Conservation (phyloP, 1,139 yeast species). For the Saccharomyces hybrid region DNA sequence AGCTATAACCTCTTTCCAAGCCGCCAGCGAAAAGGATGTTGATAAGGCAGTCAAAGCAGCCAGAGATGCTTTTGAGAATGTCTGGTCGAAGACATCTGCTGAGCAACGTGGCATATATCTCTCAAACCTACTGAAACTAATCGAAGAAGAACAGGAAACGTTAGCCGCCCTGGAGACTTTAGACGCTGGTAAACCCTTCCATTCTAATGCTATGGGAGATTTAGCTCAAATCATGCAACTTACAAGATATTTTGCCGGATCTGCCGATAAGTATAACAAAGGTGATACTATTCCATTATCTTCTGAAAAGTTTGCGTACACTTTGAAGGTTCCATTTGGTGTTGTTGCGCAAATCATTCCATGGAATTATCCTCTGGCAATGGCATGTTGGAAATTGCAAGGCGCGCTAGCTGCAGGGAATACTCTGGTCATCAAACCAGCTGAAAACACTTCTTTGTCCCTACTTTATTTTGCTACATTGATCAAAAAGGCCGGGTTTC, state of each 20-base stretch:
- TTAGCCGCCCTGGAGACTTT: constrained; percentile 54
- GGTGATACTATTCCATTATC: constrained; percentile 65
- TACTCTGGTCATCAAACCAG: constrained; percentile 57
- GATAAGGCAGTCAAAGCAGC: constrained; percentile 74
- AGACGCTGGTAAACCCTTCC: constrained; percentile 59
- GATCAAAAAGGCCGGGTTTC: constrained; percentile 60
- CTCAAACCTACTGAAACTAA: constrained; percentile 44
- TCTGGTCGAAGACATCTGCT: constrained; percentile 45
- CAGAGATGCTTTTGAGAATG: constrained; percentile 50
- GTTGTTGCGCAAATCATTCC: constrained; percentile 73
- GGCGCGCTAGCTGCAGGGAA: constrained; percentile 68
- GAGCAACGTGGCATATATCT: constrained; percentile 42
- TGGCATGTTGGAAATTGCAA: constrained; percentile 66
- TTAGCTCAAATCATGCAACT: constrained; percentile 53
- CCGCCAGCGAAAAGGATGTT: constrained; percentile 62
- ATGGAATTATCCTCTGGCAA: constrained; percentile 67
- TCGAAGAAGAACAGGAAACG: constrained; percentile 42
- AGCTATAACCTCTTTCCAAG: constrained; percentile 54
- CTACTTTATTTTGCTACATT: constrained; percentile 48
- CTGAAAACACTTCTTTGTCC: constrained; percentile 61
- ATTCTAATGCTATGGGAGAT: constrained; percentile 50
- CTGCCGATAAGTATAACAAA: constrained; percentile 71
- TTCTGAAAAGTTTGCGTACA: constrained; percentile 62
- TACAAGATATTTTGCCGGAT: constrained; percentile 71
- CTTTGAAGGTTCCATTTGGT: constrained; percentile 75